Conservation (phyloP, 495 filamentous ascomycete genomes). For the Apodospora peruviana region DNA sequence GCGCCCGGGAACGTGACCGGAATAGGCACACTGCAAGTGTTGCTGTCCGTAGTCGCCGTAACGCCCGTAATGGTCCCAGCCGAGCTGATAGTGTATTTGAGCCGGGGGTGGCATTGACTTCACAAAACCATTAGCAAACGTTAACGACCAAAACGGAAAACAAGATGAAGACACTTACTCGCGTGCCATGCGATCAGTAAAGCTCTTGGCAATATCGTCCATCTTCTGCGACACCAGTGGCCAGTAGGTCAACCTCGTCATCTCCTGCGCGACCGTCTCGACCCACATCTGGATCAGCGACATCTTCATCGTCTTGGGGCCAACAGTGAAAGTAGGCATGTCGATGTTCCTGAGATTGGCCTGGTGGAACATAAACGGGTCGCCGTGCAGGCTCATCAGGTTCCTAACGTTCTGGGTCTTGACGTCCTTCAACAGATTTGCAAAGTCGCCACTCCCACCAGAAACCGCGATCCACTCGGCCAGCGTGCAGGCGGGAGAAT, state of each 20-base stretch:
- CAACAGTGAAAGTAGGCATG: constrained; percentile 40
- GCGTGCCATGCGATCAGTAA: constrained; percentile 44
- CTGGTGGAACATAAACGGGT: constrained; percentile 46
- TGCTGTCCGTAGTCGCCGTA: constrained; percentile 42
- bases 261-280: constrained; percentile 47
- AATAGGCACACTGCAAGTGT: constrained; percentile 46
- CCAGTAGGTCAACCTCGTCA: constrained; percentile 48
- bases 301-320: constrained; percentile 39
- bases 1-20: constrained; percentile 50
- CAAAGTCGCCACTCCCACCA: constrained; percentile 37
- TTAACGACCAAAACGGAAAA: too few relatives aligned
- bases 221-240: constrained; percentile 49
- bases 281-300: constrained; percentile 56
- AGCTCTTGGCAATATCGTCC: constrained; percentile 45
- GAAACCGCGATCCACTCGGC: constrained; percentile 55
- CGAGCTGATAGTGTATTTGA: constrained; percentile 35
- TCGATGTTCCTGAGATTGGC: constrained; percentile 50
- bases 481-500: constrained; percentile 45
- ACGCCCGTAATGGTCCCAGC: constrained; percentile 40
- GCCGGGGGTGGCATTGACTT: constrained; percentile 38
- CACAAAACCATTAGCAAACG: too few relatives aligned
- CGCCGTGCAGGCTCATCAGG: constrained; percentile 46
- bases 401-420: constrained; percentile 45
- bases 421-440: constrained; percentile 41
- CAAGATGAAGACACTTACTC: constrained; percentile 26